Percentiles rank a stretch among this genome's conserved stretches.
phyloP scores from a whole-genome alignment of 2,329 filamentous ascomycete genomes.

The Trichoderma gracile region DNA sequence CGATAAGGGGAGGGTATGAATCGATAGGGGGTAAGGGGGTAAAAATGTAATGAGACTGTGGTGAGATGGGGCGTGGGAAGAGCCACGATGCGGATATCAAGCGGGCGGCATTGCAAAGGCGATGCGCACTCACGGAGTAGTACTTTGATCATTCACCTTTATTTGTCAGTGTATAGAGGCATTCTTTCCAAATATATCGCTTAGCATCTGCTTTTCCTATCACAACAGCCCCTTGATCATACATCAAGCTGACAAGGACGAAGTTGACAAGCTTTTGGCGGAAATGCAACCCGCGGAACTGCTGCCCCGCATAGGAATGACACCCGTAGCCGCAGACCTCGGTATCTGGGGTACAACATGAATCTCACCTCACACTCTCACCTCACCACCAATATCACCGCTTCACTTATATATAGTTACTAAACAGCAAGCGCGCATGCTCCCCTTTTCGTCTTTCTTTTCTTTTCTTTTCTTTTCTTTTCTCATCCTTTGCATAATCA shows the following conservation, averaged over 20 bases:
- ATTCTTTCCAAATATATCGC: background rate
- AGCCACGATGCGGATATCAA: background rate
- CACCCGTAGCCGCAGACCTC: slow-evolving; percentile 9
- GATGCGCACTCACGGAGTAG: slow-evolving; percentile 1
- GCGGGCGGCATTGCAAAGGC: slow-evolving; percentile 1
- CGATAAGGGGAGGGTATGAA: slow-evolving; percentile 11
- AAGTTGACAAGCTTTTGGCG: background rate
- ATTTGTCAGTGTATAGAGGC: background rate
- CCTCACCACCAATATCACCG: background rate
- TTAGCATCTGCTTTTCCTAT: background rate
- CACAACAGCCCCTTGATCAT: background rate
- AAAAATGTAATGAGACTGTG: background rate
- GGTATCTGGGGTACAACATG: slow-evolving; percentile 13
- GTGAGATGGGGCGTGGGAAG: background rate
- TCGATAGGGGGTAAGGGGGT: background rate
- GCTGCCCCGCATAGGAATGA: slow-evolving; percentile 10
- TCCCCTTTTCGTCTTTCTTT: too few species aligned
- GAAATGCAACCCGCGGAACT: background rate
- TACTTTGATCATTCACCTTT: slow-evolving; percentile 5
- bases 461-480: background rate
- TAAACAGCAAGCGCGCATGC: background rate
- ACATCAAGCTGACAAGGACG: background rate
- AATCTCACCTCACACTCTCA: background rate
- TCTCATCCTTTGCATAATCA: background rate
- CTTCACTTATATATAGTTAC: background rate